Evolutionary conservation across 345 rosid species (phyloP), one percentile per base, ranked within the genome.

Genomic region (Conringia planisiliqua): DNA sequence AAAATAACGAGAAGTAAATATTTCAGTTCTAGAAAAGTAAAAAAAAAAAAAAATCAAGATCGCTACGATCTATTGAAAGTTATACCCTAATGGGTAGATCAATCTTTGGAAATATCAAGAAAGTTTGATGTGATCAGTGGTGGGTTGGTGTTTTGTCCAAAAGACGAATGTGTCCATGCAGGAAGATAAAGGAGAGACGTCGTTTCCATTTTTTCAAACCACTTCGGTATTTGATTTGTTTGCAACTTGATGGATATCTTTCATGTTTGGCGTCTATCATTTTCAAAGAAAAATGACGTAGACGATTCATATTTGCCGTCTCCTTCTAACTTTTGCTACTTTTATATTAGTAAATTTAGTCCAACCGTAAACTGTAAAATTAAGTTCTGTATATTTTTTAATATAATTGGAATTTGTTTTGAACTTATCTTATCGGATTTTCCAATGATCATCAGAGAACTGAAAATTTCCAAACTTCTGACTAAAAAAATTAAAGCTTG

Each of bases 231-330:
- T 69, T 75, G 59, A 16, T 69, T 48, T 54, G 51, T 33, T 62
- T 62, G 59, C 75, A 76, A 69, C 59, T 76, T 69, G 75, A 54
- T 55, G 13, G 51, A 46, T 70, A 30, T 56, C 62, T 69, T 76
- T 76, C 76, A 47, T 47, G 46, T 18, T 63, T 77, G 80, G 80
- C 80, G 80, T 56, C 80, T 63, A 46, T 70, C 66, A 10, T 64
- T 70, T 70, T 64, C 44, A 77, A 70, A 43, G 46, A 27, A 33
- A 60, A 43, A 47, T 70, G 46, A 64, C 54, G 75, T 44, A 62
- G 60, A 62, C 61, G 16, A 57, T 44, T 77, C 80, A 57, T 64
- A 70, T 29, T 70, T 77, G 76, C 60, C 80, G 72, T 63, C 76
- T 76, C 26, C 61, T 55, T 57, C 1, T 30, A 17, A 1, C 9